Percentiles rank a stretch among this genome's conserved stretches.
These are phyloP conservation scores for Tulasnella sp. DNA, from an alignment of 768 basidiomycete species.

Conservation along the genomic window DNA sequence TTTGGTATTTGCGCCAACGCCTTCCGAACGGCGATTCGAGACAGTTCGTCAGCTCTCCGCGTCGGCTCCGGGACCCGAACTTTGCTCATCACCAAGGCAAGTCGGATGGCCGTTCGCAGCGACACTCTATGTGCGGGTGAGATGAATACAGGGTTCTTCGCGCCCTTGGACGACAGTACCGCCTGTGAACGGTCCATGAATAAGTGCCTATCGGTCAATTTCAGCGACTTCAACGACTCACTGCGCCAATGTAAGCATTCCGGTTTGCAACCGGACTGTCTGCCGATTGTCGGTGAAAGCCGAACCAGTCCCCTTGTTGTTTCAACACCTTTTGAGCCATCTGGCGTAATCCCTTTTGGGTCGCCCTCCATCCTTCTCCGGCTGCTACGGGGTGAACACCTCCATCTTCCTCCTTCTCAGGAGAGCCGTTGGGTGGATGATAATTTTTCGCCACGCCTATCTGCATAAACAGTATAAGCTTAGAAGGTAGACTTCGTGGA, in stretches of 20 bases:
- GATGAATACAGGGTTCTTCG: constrained; percentile 33
- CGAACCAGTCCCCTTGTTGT: constrained; percentile 26
- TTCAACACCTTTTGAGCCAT: constrained; percentile 12
- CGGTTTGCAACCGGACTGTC: background rate
- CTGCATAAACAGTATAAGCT: background rate
- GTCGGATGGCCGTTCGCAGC: constrained; percentile 28
- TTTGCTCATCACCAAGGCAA: constrained; percentile 27
- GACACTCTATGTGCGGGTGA: constrained; percentile 32
- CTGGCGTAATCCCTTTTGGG: constrained; percentile 25
- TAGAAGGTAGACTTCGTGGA: background rate
- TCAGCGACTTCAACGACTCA: background rate
- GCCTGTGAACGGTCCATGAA: background rate
- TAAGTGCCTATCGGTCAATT: background rate
- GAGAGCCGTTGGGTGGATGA: constrained; percentile 13
- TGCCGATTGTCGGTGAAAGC: constrained; percentile 10
- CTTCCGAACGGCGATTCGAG: constrained; percentile 18
- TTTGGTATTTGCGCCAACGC: background rate
- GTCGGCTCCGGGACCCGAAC: constrained; percentile 34
- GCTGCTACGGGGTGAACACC: background rate
- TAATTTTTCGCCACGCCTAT: constrained; percentile 28
- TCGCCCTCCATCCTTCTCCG: constrained; percentile 16
- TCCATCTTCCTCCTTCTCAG: background rate
- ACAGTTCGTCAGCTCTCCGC: constrained; percentile 32
- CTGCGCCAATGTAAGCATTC: constrained; percentile 23
- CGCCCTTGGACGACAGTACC: constrained; percentile 18